These are phyloP conservation scores for Mucor ambiguus DNA, from an alignment of 371 early-diverging fungal species.

Conservation along the genomic window DNA sequence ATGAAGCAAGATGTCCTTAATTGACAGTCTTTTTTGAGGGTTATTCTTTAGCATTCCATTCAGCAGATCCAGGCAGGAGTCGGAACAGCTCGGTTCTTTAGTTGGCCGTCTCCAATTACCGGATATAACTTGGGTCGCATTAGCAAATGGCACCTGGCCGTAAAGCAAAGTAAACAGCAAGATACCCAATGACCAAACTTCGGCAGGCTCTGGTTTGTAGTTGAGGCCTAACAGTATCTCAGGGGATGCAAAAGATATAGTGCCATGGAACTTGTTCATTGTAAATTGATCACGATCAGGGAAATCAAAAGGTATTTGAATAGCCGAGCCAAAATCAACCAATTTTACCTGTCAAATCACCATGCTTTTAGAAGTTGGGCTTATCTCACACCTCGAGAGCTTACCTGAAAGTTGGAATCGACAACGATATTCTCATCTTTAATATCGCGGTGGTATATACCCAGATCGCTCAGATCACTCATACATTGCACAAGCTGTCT, in stretches of 20 bases:
- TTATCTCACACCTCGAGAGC: background rate
- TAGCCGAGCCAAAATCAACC: conserved; percentile 66
- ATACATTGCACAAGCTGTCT: conserved; percentile 21
- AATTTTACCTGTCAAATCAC: conserved; percentile 33
- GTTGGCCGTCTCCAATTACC: conserved; percentile 33
- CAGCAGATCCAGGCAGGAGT: conserved; percentile 52
- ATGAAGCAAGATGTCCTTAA: conserved; percentile 55
- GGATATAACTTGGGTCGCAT: conserved; percentile 14
- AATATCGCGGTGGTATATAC: conserved; percentile 32
- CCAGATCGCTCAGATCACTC: conserved; percentile 11
- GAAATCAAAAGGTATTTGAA: conserved; percentile 11
- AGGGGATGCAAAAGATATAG: conserved; percentile 30
- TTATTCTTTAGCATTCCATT: conserved; percentile 59
- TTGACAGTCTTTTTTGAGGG: conserved; percentile 48
- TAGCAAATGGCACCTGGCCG: conserved; percentile 25
- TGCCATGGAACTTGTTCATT: conserved; percentile 28
- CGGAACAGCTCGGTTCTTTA: conserved; percentile 29
- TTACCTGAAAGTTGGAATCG: conserved; percentile 32
- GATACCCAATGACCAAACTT: conserved; percentile 32
- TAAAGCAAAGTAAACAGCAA: conserved; percentile 26
- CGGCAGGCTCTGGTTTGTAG: conserved; percentile 32
- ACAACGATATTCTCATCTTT: conserved; percentile 34
- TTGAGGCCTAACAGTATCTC: conserved; percentile 22
- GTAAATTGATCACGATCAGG: conserved; percentile 27
- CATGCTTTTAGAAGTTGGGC: background rate